These are phyloP conservation scores for Beauveria scarabaeidicola DNA, from an alignment of 2,329 filamentous ascomycete genomes.

Conservation along the genomic window DNA sequence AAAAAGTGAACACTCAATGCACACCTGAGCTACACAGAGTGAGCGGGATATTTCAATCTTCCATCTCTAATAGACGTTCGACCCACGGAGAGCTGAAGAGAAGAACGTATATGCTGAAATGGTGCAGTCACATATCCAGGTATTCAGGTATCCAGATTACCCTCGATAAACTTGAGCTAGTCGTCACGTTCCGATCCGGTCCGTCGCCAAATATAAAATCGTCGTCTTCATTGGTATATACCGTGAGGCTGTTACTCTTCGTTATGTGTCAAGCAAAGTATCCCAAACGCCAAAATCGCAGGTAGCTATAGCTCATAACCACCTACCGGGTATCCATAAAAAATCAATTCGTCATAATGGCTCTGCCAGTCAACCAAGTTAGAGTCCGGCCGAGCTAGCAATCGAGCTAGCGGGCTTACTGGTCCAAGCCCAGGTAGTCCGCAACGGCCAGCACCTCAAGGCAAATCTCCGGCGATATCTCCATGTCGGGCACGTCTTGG, in stretches of 20 bases:
- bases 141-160: not conserved
- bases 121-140: conserved; percentile 18
- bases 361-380: conserved; percentile 22
- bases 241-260: not conserved
- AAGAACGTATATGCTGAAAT: conserved; percentile 49
- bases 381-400: conserved; percentile 18
- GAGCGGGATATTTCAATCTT: conserved; percentile 42
- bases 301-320: not conserved
- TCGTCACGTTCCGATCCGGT: not conserved
- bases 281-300: not conserved
- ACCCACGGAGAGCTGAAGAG: conserved; percentile 39
- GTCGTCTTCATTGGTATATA: not conserved
- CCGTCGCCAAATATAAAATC: not conserved
- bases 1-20: conserved; percentile 41
- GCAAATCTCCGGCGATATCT: conserved; percentile 67
- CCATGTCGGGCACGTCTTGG: conserved; percentile 71
- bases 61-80: conserved; percentile 47
- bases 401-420: conserved; percentile 24
- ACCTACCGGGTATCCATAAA: not conserved
- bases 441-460: conserved; percentile 70
- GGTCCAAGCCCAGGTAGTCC: conserved; percentile 65
- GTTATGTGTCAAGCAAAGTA: not conserved
- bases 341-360: conserved; percentile 28
- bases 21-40: conserved; percentile 40
- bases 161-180: not conserved